Percentiles rank a stretch among this genome's conserved stretches.
These are phyloP conservation scores for Xylaria cubensis DNA, from an alignment of 495 filamentous ascomycete species.

Conservation along the genomic window DNA sequence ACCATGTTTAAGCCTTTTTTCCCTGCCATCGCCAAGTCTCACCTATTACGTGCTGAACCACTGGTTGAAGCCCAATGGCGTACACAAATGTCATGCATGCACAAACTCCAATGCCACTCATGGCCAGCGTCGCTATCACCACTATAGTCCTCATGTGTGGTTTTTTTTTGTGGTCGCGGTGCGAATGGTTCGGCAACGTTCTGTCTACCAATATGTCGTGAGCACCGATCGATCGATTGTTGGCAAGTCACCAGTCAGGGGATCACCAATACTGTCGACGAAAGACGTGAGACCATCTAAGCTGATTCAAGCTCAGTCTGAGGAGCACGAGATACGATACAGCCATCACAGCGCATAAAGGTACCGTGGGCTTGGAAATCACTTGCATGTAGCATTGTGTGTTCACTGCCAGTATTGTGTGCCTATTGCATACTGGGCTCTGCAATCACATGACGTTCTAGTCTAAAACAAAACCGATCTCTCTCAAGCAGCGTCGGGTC, in stretches of 20 bases:
- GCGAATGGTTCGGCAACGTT: not conserved
- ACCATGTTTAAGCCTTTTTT: not conserved
- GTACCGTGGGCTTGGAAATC: not conserved
- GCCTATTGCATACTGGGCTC: not conserved
- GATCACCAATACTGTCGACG: not conserved
- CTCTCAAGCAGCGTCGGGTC: not conserved
- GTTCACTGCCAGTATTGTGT: not conserved
- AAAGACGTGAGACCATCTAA: not conserved
- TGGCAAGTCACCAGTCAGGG: not conserved
- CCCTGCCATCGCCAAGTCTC: not conserved
- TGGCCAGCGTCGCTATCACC: not conserved
- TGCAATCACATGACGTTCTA: not conserved
- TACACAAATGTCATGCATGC: not conserved
- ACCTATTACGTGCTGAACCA: not conserved
- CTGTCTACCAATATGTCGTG: not conserved
- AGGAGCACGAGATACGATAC: slow-evolving; percentile 1
- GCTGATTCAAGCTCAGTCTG: not conserved
- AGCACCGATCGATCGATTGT: not conserved
- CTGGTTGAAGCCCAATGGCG: not conserved
- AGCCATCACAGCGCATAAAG: not conserved
- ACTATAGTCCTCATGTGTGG: not conserved
- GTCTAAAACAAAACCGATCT: not conserved
- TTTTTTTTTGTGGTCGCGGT: not conserved
- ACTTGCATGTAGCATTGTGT: not conserved
- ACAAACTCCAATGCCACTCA: not conserved